Evolutionary conservation across 192 early-diverging fungal species (phyloP).

Genomic region (Mortierella hygrophila): DNA sequence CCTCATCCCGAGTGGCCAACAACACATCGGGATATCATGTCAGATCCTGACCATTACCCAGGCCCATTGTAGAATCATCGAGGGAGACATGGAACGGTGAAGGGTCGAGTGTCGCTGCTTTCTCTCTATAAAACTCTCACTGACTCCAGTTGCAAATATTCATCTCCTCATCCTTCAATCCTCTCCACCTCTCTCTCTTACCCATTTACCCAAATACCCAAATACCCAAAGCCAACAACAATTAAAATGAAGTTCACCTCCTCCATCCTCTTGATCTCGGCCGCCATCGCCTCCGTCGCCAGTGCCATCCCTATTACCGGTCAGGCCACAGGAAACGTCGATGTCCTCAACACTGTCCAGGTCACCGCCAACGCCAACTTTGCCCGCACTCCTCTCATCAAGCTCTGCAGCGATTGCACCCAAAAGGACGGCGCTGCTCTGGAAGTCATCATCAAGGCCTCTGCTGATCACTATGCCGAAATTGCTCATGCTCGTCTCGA

Average conservation of each 20-base stretch:
- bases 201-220: not conserved
- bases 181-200: too few species aligned
- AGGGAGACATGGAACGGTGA: not conserved
- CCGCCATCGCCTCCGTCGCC: slow-evolving; percentile 21
- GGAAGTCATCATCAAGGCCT: slow-evolving; percentile 18
- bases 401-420: slow-evolving; percentile 9
- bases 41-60: not conserved
- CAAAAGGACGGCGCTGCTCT: not conserved
- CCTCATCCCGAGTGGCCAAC: not conserved
- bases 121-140: not conserved
- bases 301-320: not conserved
- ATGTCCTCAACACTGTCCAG: not conserved
- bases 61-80: not conserved
- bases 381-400: slow-evolving; percentile 1
- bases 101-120: not conserved
- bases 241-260: slow-evolving; percentile 24
- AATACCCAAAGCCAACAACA: not conserved
- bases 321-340: not conserved
- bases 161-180: too few species aligned
- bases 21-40: not conserved
- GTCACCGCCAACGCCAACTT: slow-evolving; percentile 15
- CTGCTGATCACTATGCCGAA: slow-evolving; percentile 5
- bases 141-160: not conserved
- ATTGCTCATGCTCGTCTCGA: slow-evolving; percentile 20
- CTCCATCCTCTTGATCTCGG: slow-evolving; percentile 31